phyloP scores from a whole-genome alignment of 2,329 filamentous ascomycete species.

The Rutstroemia sp. region DNA sequence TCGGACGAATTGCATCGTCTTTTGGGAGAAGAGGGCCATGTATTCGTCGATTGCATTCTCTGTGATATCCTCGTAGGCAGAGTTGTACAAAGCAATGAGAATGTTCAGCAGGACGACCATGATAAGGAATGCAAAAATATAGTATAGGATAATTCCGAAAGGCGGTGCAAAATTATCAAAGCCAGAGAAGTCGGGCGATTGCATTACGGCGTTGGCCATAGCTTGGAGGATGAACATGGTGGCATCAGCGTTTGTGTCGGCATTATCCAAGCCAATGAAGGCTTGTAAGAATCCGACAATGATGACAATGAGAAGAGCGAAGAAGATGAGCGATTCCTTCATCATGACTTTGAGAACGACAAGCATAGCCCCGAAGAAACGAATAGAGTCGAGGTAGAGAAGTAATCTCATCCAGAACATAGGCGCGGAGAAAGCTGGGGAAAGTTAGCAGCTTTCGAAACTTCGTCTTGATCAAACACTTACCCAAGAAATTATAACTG shows the following conservation, averaged over 20 bases:
- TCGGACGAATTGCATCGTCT: constrained; percentile 94
- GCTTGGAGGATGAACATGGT: constrained; percentile 67
- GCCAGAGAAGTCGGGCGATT: constrained; percentile 78
- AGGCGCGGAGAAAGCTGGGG: constrained; percentile 71
- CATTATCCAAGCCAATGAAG: constrained; percentile 84
- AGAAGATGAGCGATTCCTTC: constrained; percentile 93
- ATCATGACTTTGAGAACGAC: constrained; percentile 95
- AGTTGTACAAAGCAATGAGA: constrained; percentile 94
- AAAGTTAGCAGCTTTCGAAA: constrained; percentile 10
- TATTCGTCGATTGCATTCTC: constrained; percentile 90
- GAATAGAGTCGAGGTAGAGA: constrained; percentile 85
- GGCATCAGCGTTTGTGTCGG: constrained; percentile 63
- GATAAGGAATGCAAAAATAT: constrained; percentile 94
- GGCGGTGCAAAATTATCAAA: constrained; percentile 90
- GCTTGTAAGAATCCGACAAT: constrained; percentile 85
- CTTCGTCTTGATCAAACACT: neutral
- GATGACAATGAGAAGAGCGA: constrained; percentile 79
- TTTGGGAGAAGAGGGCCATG: constrained; percentile 84
- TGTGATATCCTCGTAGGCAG: constrained; percentile 79
- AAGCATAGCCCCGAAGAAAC: constrained; percentile 97
- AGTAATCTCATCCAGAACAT: constrained; percentile 96
- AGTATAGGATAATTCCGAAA: constrained; percentile 92
- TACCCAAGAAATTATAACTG: constrained; percentile 78
- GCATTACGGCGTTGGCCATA: constrained; percentile 88
- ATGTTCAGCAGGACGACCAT: constrained; percentile 94